Conservation (phyloP, 768 basidiomycete species). For the Naematelia aurantialba region DNA sequence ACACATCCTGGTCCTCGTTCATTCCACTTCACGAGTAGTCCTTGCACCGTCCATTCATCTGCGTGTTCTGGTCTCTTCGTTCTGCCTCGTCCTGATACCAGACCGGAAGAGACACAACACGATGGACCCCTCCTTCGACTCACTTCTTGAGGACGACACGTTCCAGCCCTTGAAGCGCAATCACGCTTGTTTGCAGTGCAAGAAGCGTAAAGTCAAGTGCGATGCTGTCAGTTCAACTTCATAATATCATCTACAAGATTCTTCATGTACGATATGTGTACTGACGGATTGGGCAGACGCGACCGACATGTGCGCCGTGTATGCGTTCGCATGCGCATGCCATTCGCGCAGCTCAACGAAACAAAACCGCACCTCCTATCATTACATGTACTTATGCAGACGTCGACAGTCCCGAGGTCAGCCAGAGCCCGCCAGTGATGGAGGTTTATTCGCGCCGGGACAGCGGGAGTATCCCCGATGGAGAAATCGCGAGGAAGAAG, state of each 20-base stretch:
- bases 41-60: too few relatives aligned
- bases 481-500: constrained; percentile 1
- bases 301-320: constrained; percentile 34
- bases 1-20: too few relatives aligned
- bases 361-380: constrained; percentile 19
- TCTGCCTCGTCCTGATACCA: background rate
- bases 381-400: constrained; percentile 41
- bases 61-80: too few relatives aligned
- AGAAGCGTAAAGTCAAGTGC: constrained; percentile 48
- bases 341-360: constrained; percentile 33
- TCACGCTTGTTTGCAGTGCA: constrained; percentile 48
- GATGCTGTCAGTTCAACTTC: constrained; percentile 35
- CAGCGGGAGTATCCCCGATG: constrained; percentile 7
- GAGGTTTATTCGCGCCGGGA: background rate
- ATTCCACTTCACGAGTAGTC: too few relatives aligned
- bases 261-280: background rate
- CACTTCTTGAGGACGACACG: constrained; percentile 14
- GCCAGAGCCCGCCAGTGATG: constrained; percentile 1
- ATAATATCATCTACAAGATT: background rate
- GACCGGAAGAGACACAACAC: background rate
- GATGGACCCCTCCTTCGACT: background rate
- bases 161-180: constrained; percentile 39
- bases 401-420: constrained; percentile 9
- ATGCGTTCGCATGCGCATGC: constrained; percentile 45
- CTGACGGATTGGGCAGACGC: constrained; percentile 11